Evolutionary conservation across 495 filamentous ascomycete genomes (phyloP).

Genomic region (Aspergillus incahuasiensis): DNA sequence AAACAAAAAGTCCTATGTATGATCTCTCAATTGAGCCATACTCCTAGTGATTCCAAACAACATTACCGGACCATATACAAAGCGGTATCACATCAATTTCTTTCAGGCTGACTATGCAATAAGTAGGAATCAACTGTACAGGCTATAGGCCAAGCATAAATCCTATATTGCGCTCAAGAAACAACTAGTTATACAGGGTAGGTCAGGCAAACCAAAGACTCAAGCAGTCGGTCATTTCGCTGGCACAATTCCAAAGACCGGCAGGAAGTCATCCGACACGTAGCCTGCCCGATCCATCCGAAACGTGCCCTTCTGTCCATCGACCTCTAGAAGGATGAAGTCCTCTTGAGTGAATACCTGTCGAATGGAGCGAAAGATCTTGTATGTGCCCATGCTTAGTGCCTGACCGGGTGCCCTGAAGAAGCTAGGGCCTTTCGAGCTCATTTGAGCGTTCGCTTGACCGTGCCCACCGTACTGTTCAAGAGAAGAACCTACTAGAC

Average conservation of each 20-base stretch:
- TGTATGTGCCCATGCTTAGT: constrained; percentile 31
- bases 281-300: constrained; percentile 39
- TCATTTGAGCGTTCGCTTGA: not conserved
- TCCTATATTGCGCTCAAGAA: not conserved
- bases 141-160: not conserved
- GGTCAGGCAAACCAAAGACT: not conserved
- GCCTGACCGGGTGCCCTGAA: constrained; percentile 37
- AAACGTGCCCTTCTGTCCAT: constrained; percentile 36
- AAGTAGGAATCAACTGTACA: no score
- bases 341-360: constrained; percentile 44
- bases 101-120: no score
- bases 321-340: constrained; percentile 41
- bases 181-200: constrained; percentile 8
- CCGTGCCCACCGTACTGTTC: constrained; percentile 20
- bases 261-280: constrained; percentile 34
- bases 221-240: constrained; percentile 7
- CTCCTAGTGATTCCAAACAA: no score
- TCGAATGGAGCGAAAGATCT: constrained; percentile 34
- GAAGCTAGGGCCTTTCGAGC: constrained; percentile 20
- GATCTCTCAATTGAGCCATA: no score
- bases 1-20: no score
- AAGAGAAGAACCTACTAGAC: constrained; percentile 29
- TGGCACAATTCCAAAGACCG: constrained; percentile 27
- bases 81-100: no score
- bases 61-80: no score